Conservation (phyloP, 192 early-diverging fungal species). For the Phycomyces blakesleeanus region DNA sequence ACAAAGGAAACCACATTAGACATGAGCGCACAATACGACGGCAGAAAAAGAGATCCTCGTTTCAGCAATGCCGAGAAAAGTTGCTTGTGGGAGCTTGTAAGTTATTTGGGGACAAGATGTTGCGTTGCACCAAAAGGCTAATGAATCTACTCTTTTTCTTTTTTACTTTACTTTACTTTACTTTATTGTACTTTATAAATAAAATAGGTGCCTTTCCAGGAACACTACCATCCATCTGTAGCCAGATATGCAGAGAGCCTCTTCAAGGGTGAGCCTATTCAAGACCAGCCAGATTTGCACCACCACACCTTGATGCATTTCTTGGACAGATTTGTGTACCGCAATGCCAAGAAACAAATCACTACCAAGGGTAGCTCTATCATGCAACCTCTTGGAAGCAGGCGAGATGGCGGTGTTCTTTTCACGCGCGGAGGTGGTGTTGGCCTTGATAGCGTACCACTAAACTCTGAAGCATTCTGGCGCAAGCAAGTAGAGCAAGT, state of each 20-base stretch:
- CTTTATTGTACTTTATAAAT: constrained; percentile 3
- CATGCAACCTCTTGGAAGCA: constrained; percentile 59
- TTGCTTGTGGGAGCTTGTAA: constrained; percentile 90
- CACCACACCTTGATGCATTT: constrained; percentile 90
- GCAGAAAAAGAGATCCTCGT: constrained; percentile 82
- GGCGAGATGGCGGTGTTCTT: constrained; percentile 53
- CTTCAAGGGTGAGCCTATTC: constrained; percentile 64
- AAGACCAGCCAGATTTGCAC: constrained; percentile 72
- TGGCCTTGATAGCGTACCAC: constrained; percentile 38
- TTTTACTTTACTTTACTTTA: background rate
- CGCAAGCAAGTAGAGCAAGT: constrained; percentile 55
- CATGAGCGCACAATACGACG: constrained; percentile 57
- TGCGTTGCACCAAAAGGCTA: background rate
- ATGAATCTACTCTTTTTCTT: background rate
- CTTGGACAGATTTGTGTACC: constrained; percentile 93
- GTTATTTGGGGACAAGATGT: background rate
- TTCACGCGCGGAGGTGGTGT: constrained; percentile 59
- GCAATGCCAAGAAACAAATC: constrained; percentile 79
- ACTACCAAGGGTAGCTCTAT: constrained; percentile 59
- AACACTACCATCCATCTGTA: constrained; percentile 92
- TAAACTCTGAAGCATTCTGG: constrained; percentile 64
- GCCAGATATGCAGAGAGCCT: constrained; percentile 75
- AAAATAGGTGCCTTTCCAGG: constrained; percentile 54
- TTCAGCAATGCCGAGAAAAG: constrained; percentile 76
- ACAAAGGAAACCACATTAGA: background rate